A percentile compares a stretch with the other conserved stretches of the same genome.
Evolutionary conservation across 2,329 filamentous ascomycete genomes (phyloP).

Genomic region (Fusarium sp.): DNA sequence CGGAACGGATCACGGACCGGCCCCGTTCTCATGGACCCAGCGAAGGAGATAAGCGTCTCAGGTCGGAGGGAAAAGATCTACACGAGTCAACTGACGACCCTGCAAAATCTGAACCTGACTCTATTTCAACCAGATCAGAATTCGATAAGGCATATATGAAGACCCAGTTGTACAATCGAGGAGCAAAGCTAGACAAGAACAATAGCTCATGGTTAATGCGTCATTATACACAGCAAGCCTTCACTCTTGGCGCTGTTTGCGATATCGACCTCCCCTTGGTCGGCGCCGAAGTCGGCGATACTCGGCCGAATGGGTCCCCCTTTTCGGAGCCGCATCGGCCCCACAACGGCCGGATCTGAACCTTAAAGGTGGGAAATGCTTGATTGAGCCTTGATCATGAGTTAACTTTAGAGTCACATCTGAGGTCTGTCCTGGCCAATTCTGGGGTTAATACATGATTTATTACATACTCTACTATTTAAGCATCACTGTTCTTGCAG

Average conservation of each 20-base stretch:
- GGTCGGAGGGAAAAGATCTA: conserved; percentile 3
- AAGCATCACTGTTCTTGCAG: background rate
- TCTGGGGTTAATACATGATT: background rate
- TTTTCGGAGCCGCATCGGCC: conserved; percentile 21
- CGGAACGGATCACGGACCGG: background rate
- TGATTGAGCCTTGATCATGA: background rate
- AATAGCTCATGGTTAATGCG: background rate
- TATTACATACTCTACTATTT: background rate
- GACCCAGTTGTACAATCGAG: background rate
- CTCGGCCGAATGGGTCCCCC: background rate
- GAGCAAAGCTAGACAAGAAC: background rate
- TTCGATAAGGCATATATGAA: background rate
- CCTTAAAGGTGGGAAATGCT: background rate
- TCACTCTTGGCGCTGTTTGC: background rate
- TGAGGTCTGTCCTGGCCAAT: background rate
- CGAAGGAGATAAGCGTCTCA: conserved; percentile 20
- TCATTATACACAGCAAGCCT: background rate
- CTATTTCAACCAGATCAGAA: background rate
- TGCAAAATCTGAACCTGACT: conserved; percentile 1
- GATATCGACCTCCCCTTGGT: background rate
- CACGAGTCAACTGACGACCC: conserved; percentile 5
- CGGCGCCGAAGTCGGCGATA: conserved; percentile 31
- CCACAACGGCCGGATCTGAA: conserved; percentile 7
- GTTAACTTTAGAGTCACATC: background rate
- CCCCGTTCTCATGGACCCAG: background rate